phyloP scores from a whole-genome alignment of 2,329 filamentous ascomycete genomes.

The Neodidymelliopsis sp. region DNA sequence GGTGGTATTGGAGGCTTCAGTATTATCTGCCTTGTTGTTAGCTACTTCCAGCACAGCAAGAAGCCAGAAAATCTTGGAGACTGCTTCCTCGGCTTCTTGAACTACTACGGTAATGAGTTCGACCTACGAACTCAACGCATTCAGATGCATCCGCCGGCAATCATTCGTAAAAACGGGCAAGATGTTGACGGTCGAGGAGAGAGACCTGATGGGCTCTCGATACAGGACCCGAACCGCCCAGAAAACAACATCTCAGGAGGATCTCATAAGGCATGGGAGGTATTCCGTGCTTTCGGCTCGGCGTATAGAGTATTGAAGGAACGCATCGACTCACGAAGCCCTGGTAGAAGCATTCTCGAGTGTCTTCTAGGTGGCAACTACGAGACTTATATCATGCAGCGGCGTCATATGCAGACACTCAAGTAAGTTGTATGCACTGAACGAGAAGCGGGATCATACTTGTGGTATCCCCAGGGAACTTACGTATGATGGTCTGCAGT shows the following conservation, averaged over 20 bases:
- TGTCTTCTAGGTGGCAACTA: constrained; percentile 82
- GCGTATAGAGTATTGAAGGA: constrained; percentile 50
- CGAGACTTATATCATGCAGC: constrained; percentile 72
- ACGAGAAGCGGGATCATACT: constrained; percentile 6
- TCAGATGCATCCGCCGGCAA: constrained; percentile 72
- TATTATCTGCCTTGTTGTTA: constrained; percentile 91
- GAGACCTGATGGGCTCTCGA: constrained; percentile 71
- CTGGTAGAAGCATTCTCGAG: constrained; percentile 68
- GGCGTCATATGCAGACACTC: constrained; percentile 62
- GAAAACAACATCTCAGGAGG: constrained; percentile 91
- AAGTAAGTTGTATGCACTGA: constrained; percentile 34
- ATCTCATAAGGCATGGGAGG: constrained; percentile 72
- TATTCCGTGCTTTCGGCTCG: constrained; percentile 73
- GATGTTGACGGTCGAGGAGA: constrained; percentile 44
- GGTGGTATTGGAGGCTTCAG: constrained; percentile 95
- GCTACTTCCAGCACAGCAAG: constrained; percentile 76
- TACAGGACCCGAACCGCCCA: constrained; percentile 88
- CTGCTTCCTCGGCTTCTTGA: constrained; percentile 84
- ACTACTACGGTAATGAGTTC: constrained; percentile 87
- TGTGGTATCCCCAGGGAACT: constrained; percentile 2
- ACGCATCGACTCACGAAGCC: constrained; percentile 22
- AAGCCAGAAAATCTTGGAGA: constrained; percentile 70
- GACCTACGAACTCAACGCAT: constrained; percentile 76
- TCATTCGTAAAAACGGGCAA: constrained; percentile 68
- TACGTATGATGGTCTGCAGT: background rate